A percentile compares a stretch with the other conserved stretches of the same genome.
Conservation (phyloP, 192 early-diverging fungal species). For the Backusella macrospora region DNA sequence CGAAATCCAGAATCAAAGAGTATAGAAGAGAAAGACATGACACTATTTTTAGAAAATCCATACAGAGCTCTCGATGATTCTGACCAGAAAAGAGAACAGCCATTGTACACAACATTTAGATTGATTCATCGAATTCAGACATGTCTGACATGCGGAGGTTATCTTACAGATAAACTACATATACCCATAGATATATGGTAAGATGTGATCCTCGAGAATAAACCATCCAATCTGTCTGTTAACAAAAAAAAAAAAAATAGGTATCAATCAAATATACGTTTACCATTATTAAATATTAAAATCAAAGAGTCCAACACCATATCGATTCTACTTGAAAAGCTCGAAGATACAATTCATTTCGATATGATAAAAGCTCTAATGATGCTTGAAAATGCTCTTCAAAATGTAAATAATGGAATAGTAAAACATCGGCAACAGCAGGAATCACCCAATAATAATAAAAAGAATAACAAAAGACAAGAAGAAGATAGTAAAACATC, state of each 20-base stretch:
- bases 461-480: neutral
- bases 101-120: neutral
- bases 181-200: slow-evolving; percentile 21
- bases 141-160: slow-evolving; percentile 11
- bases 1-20: neutral
- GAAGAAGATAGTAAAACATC: neutral
- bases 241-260: neutral
- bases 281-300: slow-evolving; percentile 5
- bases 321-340: neutral
- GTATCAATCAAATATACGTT: slow-evolving; percentile 16
- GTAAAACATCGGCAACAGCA: neutral
- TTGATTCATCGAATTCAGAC: neutral
- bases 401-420: neutral
- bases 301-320: slow-evolving; percentile 11
- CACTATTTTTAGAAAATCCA: slow-evolving; percentile 3
- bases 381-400: slow-evolving; percentile 1
- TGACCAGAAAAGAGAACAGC: neutral
- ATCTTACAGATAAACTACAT: neutral
- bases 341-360: neutral
- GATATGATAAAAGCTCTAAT: neutral
- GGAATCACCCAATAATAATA: too few relatives aligned
- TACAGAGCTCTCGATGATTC: neutral
- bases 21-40: neutral
- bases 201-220: neutral
- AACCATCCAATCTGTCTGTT: too few relatives aligned